Evolutionary conservation across 1,139 yeast species (phyloP), one percentile per base, ranked within the genome.

Genomic region (Hansenula sp.): DNA sequence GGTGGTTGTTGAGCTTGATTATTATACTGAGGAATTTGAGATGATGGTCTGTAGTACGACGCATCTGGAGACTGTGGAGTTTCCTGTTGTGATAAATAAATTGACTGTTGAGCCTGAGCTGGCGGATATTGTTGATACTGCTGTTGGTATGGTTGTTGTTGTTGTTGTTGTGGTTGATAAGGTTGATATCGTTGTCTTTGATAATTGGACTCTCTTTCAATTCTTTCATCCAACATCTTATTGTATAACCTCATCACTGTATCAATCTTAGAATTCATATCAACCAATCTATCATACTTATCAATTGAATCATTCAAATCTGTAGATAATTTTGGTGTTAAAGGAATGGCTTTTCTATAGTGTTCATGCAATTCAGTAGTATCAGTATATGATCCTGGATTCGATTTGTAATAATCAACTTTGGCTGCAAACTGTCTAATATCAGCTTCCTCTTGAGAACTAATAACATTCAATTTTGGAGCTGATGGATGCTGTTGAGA

Each of bases 211-310:
- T 53, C 57, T 24, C 48, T 47, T 52, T 59, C 54, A 53, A 54
- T 52, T 58, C 89, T 73, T 29, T 77, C 73, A 50, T 92, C 96
- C 45, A 90, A 68, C 41, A 85, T 72, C 46, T 77, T 77, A 59
- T 92, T 96, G 56, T 92, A 92, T 36, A 84, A 71, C 46, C 85
- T 72, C 53, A 83, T 77, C 26, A 89, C 84, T 3, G 94, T 83
- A 38, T 86, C 80, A 40, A 92, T 73, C 56, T 92, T 88, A 36
- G 86, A 79, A 61, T 87, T 89, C 75, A 88, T 71, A 44, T 86
- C 92, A 48, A 86, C 77, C 45, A 84, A 75, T 20, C 66, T 62
- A 43, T 87, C 95, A 52, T 89, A 79, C 55, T 79, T 82, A 38
- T 76, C 75, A 28, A 79, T 73, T 1, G 90, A 70, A 14, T 74